Evolutionary conservation across 148 eudicot genomes (phyloP), one percentile per base, ranked within the genome.

Genomic region (Rhododendron ovatum): DNA sequence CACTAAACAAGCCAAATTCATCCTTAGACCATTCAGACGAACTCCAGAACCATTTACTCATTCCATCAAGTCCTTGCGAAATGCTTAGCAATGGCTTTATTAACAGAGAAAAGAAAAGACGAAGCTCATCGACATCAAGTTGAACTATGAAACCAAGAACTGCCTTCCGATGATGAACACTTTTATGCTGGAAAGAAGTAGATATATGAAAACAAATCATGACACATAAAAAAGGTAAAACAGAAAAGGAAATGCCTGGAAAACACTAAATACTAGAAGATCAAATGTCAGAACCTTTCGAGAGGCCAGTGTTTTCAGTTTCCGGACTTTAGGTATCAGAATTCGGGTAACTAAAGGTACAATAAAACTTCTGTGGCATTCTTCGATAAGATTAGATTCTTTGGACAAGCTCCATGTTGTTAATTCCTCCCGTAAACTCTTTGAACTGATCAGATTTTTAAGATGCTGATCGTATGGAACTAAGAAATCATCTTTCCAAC

Each of bases 321-420:
- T 96, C 90, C 95, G 90, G 59, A 96, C 94, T 95, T 95, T 96
- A 12, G 99, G 98, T 83, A 93, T 86, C 55, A 96, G 90, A 86
- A 95, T 82, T 76, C 97, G 92, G 51, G 89, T 90, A 80, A 94
- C 90, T 63, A 95, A 47, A 84, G 97, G 98, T 59, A 95, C 87
- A 88, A 96, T 90, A 82, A 90, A 77, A 85, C 87, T 78, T 85
- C 99, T 92, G 74, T 95, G 98, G 84, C 86, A 88, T 83, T 85
- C 90, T 89, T 92, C 92, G 81, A 96, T 89, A 45, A 88, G 86
- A 86, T 90, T 87, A 71, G 98, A 92, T 84, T 93, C 94, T 67
- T 80, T 89, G 41, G 96, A 94, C 85, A 96, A 88, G 89, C 93
- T 94, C 99, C 99, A 96, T 71, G 93, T 94, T 50, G 98, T 90